These are phyloP conservation scores for Medicago arabica DNA, from an alignment of 306 rosid genomes.

Conservation along the genomic window DNA sequence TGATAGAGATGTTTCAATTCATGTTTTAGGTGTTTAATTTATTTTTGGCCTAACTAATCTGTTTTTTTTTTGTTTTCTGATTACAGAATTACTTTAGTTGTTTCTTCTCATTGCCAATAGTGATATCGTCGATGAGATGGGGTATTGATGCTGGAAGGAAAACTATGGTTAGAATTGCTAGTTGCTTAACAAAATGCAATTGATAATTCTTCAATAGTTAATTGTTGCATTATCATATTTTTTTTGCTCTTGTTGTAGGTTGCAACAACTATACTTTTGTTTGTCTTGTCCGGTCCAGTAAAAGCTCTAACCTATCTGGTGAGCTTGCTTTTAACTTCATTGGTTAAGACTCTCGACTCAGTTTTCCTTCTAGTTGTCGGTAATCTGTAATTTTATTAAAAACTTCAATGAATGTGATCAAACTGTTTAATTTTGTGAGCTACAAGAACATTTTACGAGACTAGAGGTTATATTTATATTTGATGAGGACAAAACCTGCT, in stretches of 20 bases:
- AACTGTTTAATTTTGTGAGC: too few relatives aligned
- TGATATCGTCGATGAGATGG: conserved; percentile 99
- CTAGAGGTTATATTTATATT: neutral
- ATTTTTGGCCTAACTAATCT: conserved; percentile 1
- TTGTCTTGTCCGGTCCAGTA: conserved; percentile 90
- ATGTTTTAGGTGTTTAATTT: neutral
- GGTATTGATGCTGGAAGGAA: conserved; percentile 91
- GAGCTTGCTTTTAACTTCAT: conserved; percentile 46
- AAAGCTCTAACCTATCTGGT: conserved; percentile 92
- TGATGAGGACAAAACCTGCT: conserved; percentile 9
- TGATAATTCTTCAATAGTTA: conserved; percentile 26
- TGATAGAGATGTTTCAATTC: conserved; percentile 1
- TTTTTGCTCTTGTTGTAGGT: conserved; percentile 61
- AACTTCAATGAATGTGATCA: too few relatives aligned
- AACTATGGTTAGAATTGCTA: conserved; percentile 71
- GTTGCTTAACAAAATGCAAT: conserved; percentile 28
- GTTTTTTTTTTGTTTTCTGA: conserved; percentile 4
- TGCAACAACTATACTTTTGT: conserved; percentile 81
- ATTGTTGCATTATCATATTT: conserved; percentile 11
- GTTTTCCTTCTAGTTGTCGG: neutral
- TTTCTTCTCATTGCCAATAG: conserved; percentile 92
- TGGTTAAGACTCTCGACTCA: conserved; percentile 8
- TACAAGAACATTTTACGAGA: neutral
- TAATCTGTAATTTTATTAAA: too few relatives aligned
- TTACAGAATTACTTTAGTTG: conserved; percentile 92